Evolutionary conservation across 345 rosid species (phyloP).

Genomic region (Lumnitzera littorea): DNA sequence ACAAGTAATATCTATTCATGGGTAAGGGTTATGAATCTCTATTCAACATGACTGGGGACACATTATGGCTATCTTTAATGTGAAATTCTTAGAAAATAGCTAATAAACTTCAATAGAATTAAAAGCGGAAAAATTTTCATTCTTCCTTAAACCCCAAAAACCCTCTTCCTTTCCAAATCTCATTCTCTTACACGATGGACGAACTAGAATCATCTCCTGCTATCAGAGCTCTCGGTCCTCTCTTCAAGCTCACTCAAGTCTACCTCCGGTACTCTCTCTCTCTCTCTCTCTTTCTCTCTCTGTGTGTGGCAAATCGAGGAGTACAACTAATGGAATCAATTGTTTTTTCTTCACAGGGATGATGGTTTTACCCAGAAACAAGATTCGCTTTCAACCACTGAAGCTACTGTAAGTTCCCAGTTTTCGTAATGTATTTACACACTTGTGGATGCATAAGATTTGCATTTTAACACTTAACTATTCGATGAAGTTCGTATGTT

Average conservation of each 20-base stretch:
- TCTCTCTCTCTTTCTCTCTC: background rate
- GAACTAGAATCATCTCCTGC: conserved; percentile 35
- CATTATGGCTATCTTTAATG: too few relatives aligned
- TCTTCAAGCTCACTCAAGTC: conserved; percentile 65
- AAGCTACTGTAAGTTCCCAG: conserved; percentile 22
- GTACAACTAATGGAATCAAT: background rate
- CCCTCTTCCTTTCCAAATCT: background rate
- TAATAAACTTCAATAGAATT: too few relatives aligned
- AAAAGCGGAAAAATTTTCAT: too few relatives aligned
- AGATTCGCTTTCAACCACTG: conserved; percentile 18
- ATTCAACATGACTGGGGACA: too few relatives aligned
- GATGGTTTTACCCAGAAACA: conserved; percentile 39
- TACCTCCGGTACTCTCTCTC: conserved; percentile 41
- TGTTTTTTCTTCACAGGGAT: conserved; percentile 32
- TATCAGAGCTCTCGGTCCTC: conserved; percentile 59
- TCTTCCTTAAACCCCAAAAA: too few relatives aligned
- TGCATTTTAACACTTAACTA: too few relatives aligned
- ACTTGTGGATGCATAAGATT: too few relatives aligned
- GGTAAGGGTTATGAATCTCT: too few relatives aligned
- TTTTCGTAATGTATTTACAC: too few relatives aligned
- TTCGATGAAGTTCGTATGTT: too few relatives aligned
- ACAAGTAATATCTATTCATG: too few relatives aligned
- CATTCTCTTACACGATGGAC: background rate
- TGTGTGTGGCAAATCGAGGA: background rate
- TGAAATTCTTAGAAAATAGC: too few relatives aligned